A percentile compares a stretch with the other conserved stretches of the same genome.
These are phyloP conservation scores for Lactarius akahatsu DNA, from an alignment of 768 basidiomycete species.

Conservation along the genomic window DNA sequence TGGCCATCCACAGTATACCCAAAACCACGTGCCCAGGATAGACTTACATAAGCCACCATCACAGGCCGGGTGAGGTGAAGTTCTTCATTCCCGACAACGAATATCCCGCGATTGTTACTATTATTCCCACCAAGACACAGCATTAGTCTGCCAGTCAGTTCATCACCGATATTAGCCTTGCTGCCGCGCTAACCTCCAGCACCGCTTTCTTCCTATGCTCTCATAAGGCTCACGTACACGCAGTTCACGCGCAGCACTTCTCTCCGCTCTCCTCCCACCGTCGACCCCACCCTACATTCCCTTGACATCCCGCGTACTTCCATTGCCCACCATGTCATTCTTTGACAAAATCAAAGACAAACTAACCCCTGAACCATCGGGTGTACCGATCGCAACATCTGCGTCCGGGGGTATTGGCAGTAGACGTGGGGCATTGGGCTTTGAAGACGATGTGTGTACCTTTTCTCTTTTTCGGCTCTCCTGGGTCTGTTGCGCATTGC, in stretches of 20 bases:
- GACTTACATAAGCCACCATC: neutral
- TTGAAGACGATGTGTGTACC: constrained; percentile 70
- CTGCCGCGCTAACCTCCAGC: neutral
- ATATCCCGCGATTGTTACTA: neutral
- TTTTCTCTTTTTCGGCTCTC: constrained; percentile 37
- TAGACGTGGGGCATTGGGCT: constrained; percentile 54
- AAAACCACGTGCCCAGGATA: constrained; percentile 1
- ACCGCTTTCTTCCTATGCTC: constrained; percentile 1
- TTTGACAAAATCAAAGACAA: constrained; percentile 58
- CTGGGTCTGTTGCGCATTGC: constrained; percentile 26
- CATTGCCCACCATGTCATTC: constrained; percentile 45
- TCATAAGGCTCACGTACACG: constrained; percentile 8
- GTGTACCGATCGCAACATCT: constrained; percentile 37
- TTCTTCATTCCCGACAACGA: neutral
- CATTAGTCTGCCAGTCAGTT: neutral
- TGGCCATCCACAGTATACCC: neutral
- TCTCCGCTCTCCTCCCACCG: neutral
- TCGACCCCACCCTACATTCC: neutral
- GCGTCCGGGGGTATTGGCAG: constrained; percentile 58
- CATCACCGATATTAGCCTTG: neutral
- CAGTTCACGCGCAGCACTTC: constrained; percentile 1
- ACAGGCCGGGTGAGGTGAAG: neutral
- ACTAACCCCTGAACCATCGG: constrained; percentile 47
- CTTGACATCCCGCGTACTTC: neutral
- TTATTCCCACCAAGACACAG: neutral